Evolutionary conservation across 2,329 filamentous ascomycete species (phyloP), one percentile per base, ranked within the genome.

Genomic region (Colletotrichum acutatum): DNA sequence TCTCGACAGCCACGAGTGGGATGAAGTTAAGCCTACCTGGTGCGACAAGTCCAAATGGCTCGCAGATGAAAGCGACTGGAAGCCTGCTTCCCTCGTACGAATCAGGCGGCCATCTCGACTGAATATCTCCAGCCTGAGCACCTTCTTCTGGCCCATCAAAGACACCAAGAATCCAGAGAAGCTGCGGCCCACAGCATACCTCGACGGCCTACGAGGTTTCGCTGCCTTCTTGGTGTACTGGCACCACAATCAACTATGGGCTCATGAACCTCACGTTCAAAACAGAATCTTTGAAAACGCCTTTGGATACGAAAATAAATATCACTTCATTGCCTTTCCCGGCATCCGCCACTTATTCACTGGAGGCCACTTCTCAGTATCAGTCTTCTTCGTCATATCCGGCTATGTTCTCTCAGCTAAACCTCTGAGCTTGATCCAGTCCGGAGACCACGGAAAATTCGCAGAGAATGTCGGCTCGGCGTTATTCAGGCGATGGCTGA

Each of bases 331-430:
- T 76, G 79, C 84, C 66, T 83, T 94, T 4, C 91, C 90, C 4
- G 84, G 86, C 1, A 79, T 94, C 42, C 85, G 92, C 32, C 83
- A 84, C 46, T 86, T 93, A 76, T 91, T 92, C 78, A 84, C 86
- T 0, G 90, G 90, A 2, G 89, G 90, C 0, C 89, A 92, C 81
- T 89, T 90, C 12, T 78, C 80, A 49, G 89, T 90, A 1, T 83
- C 87, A 6, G 83, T 84, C 12, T 90, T 90, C 77, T 90, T 89
- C 78, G 85, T 90, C 76, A 86, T 90, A 66, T 90, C 89, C 0
- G 89, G 89, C 73, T 90, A 90, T 74, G 88, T 88, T 6, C 81
- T 90, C 11, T 85, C 88, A 2, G 78, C 85, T n/a, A 88, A 87
- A 75, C 84, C 88, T 0, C 74, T 90, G 65, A 80, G 79, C 11